Base-by-base conservation (phyloP, 2,329 filamentous ascomycete species). In the Cyphellophora europaea region DNA sequence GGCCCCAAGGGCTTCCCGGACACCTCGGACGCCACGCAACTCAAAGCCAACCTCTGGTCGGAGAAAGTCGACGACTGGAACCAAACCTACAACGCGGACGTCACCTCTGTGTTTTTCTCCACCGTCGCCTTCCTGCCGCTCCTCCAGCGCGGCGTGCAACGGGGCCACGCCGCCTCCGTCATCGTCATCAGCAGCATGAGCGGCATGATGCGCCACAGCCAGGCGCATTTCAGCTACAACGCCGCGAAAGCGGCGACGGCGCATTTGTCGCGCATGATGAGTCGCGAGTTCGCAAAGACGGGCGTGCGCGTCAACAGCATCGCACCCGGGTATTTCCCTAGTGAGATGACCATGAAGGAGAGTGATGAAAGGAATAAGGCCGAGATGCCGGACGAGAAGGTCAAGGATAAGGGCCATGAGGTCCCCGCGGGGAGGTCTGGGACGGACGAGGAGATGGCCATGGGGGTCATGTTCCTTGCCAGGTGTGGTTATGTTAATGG, bases 211-310 rank as follows among this genome's bases (percentile, higher is more conserved):
- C 74, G 79, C 8, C 59, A 66, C 49, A 80, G 81, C 0, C 82
- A 87, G 52, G 79, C 81, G 0, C 82, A 88, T 49, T 71, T 66
- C 1, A 71, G 74, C 1, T 87, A 87, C 51, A 87, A 88, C 44
- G 74, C 75, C 1, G 74, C 69, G 40, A 87, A 88, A 55, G 74
- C 77, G 0, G 79, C 73, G 0, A 56, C 87, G 2, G 48, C 81
- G 19, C 71, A 73, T 35, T 54, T 86, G 44, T 75, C 74, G 32
- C 73, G 69, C 42, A 77, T 67, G 30, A 59, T 87, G 19, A 82
- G 81, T 32, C 14, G 18, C 13, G 30, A 88, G 55, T 87, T 81
- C 81, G 77, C 77, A 1, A 58, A 63, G 2, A 69, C 79, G 51
- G 82, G 82, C 0, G 82, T 88, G 41, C 59, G 78, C 2, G 76